Evolutionary conservation across 2,329 filamentous ascomycete species (phyloP).

Genomic region (Penicillium frequentans): DNA sequence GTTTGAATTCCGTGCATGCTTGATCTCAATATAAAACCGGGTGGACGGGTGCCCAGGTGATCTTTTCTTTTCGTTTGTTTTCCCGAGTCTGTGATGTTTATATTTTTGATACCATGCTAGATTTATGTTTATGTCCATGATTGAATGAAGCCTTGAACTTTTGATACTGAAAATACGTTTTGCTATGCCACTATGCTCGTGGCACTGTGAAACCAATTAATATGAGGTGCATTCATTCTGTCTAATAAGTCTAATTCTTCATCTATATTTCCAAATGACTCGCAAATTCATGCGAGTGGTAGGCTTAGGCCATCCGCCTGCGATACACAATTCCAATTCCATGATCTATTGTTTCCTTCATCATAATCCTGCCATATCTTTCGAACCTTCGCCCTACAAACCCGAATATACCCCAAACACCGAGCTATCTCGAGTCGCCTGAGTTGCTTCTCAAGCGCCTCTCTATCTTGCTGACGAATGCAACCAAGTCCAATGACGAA

Average conservation of each 20-base stretch:
- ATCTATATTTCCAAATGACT: neutral
- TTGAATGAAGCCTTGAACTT: neutral
- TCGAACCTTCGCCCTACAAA: neutral
- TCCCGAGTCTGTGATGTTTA: neutral
- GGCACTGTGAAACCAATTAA: neutral
- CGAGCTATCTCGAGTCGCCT: neutral
- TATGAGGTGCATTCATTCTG: neutral
- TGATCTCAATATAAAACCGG: neutral
- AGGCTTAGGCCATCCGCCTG: neutral
- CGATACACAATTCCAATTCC: neutral
- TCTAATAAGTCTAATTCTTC: too few relatives aligned
- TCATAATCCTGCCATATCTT: neutral
- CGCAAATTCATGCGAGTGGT: neutral
- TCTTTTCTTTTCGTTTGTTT: neutral
- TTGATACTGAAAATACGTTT: neutral
- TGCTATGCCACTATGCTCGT: too few relatives aligned
- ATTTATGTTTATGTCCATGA: neutral
- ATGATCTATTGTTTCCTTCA: neutral
- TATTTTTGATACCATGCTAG: neutral
- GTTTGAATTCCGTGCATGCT: neutral
- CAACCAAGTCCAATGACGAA: neutral
- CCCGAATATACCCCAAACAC: neutral
- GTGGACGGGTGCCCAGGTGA: neutral
- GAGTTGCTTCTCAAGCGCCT: neutral
- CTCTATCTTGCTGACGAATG: neutral